Conservation (phyloP, 148 eudicot species). For the Pharnaceum exiguum region DNA sequence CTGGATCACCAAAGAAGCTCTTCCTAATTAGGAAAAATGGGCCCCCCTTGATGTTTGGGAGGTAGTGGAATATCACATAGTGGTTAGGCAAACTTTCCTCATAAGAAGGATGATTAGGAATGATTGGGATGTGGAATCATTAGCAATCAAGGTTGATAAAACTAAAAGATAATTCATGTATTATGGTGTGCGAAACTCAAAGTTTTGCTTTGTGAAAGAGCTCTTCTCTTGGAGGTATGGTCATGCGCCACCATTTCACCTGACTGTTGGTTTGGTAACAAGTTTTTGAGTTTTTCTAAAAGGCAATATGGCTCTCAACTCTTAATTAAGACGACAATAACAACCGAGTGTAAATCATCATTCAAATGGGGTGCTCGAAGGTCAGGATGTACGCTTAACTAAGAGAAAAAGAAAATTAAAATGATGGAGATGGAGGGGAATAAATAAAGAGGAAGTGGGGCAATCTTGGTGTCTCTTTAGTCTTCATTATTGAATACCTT, state of each 20-base stretch:
- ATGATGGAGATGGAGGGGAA: background rate
- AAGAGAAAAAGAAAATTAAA: background rate
- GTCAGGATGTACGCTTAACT: too few relatives aligned
- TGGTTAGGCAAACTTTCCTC: constrained; percentile 15
- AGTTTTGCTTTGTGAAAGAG: too few relatives aligned
- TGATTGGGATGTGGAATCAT: constrained; percentile 24
- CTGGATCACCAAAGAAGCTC: background rate
- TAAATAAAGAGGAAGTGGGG: constrained; percentile 1
- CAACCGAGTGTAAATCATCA: too few relatives aligned
- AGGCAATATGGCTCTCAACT: background rate
- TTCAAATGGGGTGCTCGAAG: too few relatives aligned
- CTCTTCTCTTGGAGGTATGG: constrained; percentile 14
- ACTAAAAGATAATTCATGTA: constrained; percentile 11
- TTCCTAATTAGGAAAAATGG: constrained; percentile 10
- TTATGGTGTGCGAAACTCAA: constrained; percentile 7
- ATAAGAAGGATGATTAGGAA: constrained; percentile 19
- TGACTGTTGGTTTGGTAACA: constrained; percentile 1
- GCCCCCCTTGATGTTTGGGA: background rate
- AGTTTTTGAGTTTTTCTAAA: background rate
- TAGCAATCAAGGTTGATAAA: constrained; percentile 20
- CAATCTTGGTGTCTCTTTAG: constrained; percentile 9
- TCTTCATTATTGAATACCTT: constrained; percentile 4
- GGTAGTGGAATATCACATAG: background rate
- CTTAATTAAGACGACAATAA: too few relatives aligned
- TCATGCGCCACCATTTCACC: constrained; percentile 18